Base-by-base conservation (phyloP, 2,329 filamentous ascomycete species). In the Trichoderma sp. region DNA sequence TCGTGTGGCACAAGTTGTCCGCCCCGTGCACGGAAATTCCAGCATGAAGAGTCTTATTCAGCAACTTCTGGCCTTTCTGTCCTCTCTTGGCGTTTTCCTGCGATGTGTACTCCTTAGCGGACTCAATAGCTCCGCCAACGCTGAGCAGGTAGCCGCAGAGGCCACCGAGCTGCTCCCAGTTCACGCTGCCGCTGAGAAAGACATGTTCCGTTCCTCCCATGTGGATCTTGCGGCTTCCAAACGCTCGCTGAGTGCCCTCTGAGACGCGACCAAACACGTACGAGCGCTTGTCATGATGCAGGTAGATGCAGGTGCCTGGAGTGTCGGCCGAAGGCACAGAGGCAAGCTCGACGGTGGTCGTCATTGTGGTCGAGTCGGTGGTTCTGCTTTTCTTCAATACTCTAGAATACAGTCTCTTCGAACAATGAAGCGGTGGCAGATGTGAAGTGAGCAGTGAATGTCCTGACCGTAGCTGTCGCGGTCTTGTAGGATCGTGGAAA, bases 251-350 rank as follows among this genome's bases (percentile, higher is more conserved):
- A 0, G 91, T 91, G 19, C 95, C 96, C 80, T 99, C 96, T 11
- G 89, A 83, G 19, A 95, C 79, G 75, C 91, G 90, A 24, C 96
- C 96, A 76, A 99, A 91, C 19, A 97, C 74, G 79, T 99, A 99
- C 69, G 92, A 87, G 74, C 91, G 90, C 75, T 89, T 87, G 74
- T 95, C 92, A 76, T 94, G 94, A 77, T 95, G 90, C 7, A 99
- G 83, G 47, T 93, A 78, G 37, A 98, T 79, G 61, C 88, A 87
- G 2, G 93, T 92, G 66, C 95, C 95, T 0, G 90, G 88, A 24
- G 94, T 97, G 80, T 99, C 96, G 70, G 91, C 91, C 73, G 95
- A 96, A 16, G 95, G 95, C 70, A 91, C 92, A 21, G 90, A 91
- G 71, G 95, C 79, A 74, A 98, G 82, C 78, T 96, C 90, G 68